Conservation (phyloP, 2,329 filamentous ascomycete species). For the Xenoacremonium recifei region DNA sequence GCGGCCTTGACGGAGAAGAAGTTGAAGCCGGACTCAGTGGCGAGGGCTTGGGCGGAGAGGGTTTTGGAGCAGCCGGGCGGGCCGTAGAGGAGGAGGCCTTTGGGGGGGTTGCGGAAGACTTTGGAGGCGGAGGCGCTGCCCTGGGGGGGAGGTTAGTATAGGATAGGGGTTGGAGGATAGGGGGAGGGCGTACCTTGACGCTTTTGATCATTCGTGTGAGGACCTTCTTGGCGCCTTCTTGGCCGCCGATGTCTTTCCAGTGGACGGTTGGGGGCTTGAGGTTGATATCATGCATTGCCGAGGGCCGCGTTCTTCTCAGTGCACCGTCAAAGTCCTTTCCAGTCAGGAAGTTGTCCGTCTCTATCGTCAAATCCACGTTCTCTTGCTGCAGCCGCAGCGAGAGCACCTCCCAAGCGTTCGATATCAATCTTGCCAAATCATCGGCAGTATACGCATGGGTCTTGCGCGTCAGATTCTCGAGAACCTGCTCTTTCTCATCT, state of each 20-base stretch:
- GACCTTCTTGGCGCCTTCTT: constrained; percentile 68
- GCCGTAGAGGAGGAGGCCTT: constrained; percentile 85
- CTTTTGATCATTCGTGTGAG: constrained; percentile 51
- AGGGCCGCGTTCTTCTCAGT: constrained; percentile 69
- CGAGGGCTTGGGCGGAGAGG: constrained; percentile 84
- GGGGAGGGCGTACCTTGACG: constrained; percentile 29
- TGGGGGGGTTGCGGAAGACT: constrained; percentile 60
- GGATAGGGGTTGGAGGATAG: not conserved
- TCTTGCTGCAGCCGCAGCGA: constrained; percentile 22
- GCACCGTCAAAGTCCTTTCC: constrained; percentile 62
- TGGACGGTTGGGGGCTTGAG: constrained; percentile 81
- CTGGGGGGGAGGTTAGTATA: too few species aligned
- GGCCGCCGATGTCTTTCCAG: constrained; percentile 88
- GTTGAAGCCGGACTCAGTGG: constrained; percentile 86
- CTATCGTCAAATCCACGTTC: constrained; percentile 6
- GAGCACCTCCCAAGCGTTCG: constrained; percentile 28
- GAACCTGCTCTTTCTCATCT: constrained; percentile 48
- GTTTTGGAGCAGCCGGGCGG: constrained; percentile 96
- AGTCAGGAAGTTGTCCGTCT: constrained; percentile 29
- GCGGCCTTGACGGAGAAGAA: constrained; percentile 94
- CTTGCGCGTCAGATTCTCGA: constrained; percentile 64
- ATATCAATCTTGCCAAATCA: constrained; percentile 67
- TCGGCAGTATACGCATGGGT: constrained; percentile 86
- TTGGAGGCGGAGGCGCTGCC: too few species aligned
- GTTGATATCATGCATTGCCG: constrained; percentile 85